Percentiles rank a stretch among this genome's conserved stretches.
phyloP scores from a whole-genome alignment of 371 early-diverging fungal genomes.

The Mucor circinelloides region DNA sequence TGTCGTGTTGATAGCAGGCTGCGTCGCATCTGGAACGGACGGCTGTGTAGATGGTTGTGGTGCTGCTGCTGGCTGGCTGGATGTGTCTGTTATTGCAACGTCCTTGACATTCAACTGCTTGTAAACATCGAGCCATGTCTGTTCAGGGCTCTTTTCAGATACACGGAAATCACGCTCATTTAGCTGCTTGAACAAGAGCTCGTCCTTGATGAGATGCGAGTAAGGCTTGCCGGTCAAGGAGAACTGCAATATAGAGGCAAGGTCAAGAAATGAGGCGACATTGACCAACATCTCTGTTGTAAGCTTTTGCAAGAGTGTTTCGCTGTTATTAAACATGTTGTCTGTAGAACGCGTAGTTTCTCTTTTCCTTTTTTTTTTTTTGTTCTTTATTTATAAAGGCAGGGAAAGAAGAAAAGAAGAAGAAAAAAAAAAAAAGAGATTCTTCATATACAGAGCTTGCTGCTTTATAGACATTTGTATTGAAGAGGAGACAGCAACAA shows the following conservation, averaged over 20 bases:
- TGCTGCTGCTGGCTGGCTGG: background rate
- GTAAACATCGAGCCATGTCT: constrained; percentile 32
- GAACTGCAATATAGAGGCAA: constrained; percentile 26
- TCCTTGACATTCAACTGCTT: background rate
- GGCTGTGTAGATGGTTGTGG: background rate
- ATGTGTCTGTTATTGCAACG: background rate
- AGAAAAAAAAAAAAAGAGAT: no score
- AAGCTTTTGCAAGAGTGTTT: constrained; percentile 18
- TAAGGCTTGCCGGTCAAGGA: constrained; percentile 29
- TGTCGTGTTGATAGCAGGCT: background rate
- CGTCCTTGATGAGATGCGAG: constrained; percentile 24
- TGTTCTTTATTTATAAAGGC: no score
- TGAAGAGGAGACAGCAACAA: background rate
- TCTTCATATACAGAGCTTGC: background rate
- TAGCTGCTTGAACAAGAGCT: constrained; percentile 33
- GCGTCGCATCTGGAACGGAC: background rate
- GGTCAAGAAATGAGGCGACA: constrained; percentile 25
- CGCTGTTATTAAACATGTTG: constrained; percentile 3
- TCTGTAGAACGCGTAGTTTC: background rate
- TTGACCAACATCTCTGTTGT: constrained; percentile 35
- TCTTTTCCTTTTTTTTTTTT: no score
- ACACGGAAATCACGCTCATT: constrained; percentile 38
- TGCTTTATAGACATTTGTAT: background rate
- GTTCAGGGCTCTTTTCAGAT: constrained; percentile 28
- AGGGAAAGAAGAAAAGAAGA: background rate